Evolutionary conservation across 164 flowering plant genomes (phyloP).

Genomic region (Magnolia officinalis): DNA sequence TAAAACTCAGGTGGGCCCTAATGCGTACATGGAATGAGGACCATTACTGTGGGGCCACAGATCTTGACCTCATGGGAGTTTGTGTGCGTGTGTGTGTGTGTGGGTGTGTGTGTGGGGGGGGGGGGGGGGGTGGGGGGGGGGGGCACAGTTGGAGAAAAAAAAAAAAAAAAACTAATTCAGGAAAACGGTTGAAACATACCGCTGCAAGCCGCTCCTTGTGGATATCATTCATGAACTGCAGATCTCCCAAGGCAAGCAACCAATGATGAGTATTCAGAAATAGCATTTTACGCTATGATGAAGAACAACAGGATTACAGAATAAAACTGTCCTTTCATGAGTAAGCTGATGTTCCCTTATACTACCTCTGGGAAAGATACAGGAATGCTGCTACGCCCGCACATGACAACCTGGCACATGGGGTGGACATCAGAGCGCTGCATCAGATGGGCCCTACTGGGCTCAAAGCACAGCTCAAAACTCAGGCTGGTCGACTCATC

Average conservation of each 20-base stretch:
- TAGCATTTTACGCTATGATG: not conserved
- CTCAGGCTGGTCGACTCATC: not conserved
- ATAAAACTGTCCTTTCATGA: not conserved
- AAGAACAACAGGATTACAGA: not conserved
- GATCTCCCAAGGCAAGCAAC: conserved; percentile 13
- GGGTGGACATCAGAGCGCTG: not conserved
- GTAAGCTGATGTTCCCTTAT: not conserved
- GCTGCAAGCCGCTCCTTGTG: conserved; percentile 77
- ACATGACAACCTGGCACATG: not conserved
- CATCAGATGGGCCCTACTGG: not conserved
- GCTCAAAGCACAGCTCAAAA: no score
- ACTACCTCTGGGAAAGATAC: not conserved
- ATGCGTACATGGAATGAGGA: no score
- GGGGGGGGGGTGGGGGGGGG: no score
- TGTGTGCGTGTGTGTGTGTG: not conserved
- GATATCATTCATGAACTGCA: conserved; percentile 58
- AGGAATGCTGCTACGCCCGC: not conserved
- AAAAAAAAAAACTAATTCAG: not conserved
- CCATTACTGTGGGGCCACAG: no score
- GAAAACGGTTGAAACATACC: conserved; percentile 36
- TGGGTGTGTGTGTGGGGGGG: no score
- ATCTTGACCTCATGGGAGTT: no score
- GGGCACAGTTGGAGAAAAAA: not conserved
- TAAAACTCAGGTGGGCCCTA: no score
- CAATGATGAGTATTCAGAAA: not conserved